Conservation (phyloP, 1,139 yeast species). For the Protomyces inouyei region DNA sequence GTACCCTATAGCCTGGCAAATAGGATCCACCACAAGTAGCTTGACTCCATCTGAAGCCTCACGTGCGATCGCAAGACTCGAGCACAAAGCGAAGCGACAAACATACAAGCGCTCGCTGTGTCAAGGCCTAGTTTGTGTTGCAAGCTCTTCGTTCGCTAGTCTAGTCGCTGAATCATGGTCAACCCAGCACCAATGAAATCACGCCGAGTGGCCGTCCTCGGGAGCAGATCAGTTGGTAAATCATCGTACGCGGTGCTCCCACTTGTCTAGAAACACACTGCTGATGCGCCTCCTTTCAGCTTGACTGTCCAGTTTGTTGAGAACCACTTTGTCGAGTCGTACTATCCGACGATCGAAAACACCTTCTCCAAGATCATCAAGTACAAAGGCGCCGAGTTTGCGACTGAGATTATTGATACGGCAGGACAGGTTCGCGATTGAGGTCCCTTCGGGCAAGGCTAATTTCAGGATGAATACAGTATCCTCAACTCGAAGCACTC, state of each 20-base stretch:
- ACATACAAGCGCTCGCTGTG: no score
- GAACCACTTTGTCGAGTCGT: conserved; percentile 72
- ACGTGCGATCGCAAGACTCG: no score
- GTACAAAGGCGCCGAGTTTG: conserved; percentile 70
- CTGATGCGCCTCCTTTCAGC: conserved; percentile 59
- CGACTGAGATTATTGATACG: conserved; percentile 82
- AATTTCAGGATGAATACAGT: conserved; percentile 62
- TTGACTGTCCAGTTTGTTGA: conserved; percentile 83
- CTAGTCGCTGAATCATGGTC: background rate
- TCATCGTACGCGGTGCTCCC: conserved; percentile 15
- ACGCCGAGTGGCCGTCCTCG: conserved; percentile 81
- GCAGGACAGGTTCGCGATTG: conserved; percentile 55
- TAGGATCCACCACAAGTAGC: no score
- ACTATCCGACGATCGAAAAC: conserved; percentile 90
- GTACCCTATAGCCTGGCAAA: no score
- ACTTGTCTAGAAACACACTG: background rate
- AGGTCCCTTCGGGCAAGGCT: conserved; percentile 36
- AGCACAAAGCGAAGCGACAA: no score
- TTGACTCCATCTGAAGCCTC: no score
- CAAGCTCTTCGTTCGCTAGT: no score
- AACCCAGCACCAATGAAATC: conserved; percentile 42
- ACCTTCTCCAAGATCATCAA: conserved; percentile 71
- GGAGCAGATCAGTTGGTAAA: conserved; percentile 78
- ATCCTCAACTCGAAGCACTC: conserved; percentile 77
- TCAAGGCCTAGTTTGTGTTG: no score